Evolutionary conservation across 2,329 filamentous ascomycete species (phyloP), one percentile per base, ranked within the genome.

Genomic region (Nemania abortiva): DNA sequence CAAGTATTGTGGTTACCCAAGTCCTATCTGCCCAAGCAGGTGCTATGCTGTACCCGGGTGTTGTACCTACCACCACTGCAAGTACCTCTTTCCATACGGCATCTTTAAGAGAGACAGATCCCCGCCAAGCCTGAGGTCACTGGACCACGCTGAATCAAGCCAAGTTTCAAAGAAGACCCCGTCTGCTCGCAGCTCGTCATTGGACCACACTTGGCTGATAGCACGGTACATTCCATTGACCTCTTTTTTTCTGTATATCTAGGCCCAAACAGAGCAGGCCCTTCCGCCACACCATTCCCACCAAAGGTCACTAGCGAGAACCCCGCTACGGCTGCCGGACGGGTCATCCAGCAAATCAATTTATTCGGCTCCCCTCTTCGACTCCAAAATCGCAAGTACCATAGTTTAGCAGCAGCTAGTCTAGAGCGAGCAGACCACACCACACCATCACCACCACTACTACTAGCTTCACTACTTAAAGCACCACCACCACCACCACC

Each of bases 291-390:
- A 58, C 54, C 49, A 57, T 54, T 55, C n/a, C 57, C 53, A 50
- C 66, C 39, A 22, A 55, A 34, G 66, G 31, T n/a, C 24, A 47
- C 52, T 56, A 49, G 7, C 54, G 22, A 3, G 29, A 18, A 63
- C 68, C 68, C 68, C 62, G 52, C 66, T 34, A 66, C 59, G 24
- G 67, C 63, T 63, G 64, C 64, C 64, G 64, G 67, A 54, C 11
- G 49, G 50, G 54, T 24, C 54, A 45, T 45, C 66, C 59, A 69
- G 66, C 69, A 62, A 71, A 66, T 66, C 66, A 69, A 59, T 63
- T 63, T 60, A 63, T 63, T 65, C 57, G 57, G 54, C 50, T 53
- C 67, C 67, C 66, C 66, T 64, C 54, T 50, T 37, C 50, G 56
- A 60, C 65, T 53, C 70, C 63, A n/a, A 69, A 69, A 53, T 52